A percentile compares a stretch with the other conserved stretches of the same genome.
phyloP scores from a whole-genome alignment of 106 monocot species.

The Dioscorea alata region DNA sequence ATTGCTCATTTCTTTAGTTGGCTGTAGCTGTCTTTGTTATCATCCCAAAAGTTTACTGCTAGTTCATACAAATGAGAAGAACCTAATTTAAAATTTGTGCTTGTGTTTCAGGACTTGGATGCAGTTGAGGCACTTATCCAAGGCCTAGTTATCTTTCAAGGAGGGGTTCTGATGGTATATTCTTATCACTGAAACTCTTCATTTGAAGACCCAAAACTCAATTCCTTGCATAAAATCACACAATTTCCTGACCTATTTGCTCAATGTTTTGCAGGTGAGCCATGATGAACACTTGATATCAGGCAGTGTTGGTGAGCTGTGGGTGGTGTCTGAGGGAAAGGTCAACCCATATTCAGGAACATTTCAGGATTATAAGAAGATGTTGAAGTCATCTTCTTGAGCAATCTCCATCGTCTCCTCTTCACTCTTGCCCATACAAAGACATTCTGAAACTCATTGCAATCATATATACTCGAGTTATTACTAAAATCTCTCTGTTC shows the following conservation, averaged over 20 bases:
- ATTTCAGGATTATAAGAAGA: slow-evolving; percentile 92
- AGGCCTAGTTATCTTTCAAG: slow-evolving; percentile 93
- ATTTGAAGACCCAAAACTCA: not conserved
- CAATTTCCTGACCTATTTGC: not conserved
- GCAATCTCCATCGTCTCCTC: too few relatives aligned
- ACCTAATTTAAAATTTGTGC: too few relatives aligned
- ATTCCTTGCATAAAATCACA: not conserved
- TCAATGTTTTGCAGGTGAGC: slow-evolving; percentile 61
- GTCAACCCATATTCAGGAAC: slow-evolving; percentile 70
- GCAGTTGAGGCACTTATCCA: slow-evolving; percentile 98
- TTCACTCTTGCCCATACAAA: too few relatives aligned
- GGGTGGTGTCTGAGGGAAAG: slow-evolving; percentile 84
- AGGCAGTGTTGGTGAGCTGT: slow-evolving; percentile 89
- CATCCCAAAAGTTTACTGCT: too few relatives aligned
- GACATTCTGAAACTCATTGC: too few relatives aligned
- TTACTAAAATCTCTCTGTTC: too few relatives aligned
- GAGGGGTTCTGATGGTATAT: slow-evolving; percentile 88
- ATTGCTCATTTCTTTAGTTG: too few relatives aligned
- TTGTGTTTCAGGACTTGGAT: slow-evolving; percentile 82
- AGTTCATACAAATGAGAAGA: too few relatives aligned
- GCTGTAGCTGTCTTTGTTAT: too few relatives aligned
- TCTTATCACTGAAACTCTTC: not conserved
- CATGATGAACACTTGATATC: slow-evolving; percentile 98
- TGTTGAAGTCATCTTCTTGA: slow-evolving; percentile 40
- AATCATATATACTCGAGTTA: too few relatives aligned